These are phyloP conservation scores for Xylaria cubensis DNA, from an alignment of 495 filamentous ascomycete genomes.

Conservation along the genomic window DNA sequence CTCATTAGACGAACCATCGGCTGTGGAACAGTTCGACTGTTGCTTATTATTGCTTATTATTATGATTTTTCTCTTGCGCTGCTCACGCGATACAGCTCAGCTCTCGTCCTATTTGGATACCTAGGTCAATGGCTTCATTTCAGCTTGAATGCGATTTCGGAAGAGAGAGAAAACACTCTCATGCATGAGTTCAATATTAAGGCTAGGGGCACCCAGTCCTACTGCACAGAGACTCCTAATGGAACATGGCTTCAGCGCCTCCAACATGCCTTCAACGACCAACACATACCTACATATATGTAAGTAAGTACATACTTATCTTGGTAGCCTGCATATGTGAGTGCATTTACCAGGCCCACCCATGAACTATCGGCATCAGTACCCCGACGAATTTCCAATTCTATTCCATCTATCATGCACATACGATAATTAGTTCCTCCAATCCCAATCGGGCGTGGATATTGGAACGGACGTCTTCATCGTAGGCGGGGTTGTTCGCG, in stretches of 20 bases:
- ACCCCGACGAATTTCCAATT: no score
- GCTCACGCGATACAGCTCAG: background rate
- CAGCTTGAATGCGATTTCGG: background rate
- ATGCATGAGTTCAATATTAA: background rate
- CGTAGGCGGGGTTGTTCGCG: background rate
- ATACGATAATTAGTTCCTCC: background rate
- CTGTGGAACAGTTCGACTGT: background rate
- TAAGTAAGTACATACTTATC: no score
- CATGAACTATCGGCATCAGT: no score
- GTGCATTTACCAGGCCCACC: no score
- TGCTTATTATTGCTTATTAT: background rate
- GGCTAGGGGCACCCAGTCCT: background rate
- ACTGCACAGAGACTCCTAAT: background rate
- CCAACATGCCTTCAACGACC: background rate
- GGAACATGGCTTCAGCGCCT: background rate
- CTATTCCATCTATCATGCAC: no score
- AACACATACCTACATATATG: background rate
- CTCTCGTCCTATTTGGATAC: background rate
- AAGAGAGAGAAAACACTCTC: background rate
- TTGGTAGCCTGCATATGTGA: background rate
- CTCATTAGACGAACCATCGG: slow-evolving; percentile 8
- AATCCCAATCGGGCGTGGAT: background rate
- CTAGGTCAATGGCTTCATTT: background rate
- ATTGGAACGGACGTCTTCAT: background rate
- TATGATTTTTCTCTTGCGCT: background rate